Evolutionary conservation across 106 monocot species (phyloP).

Genomic region (Acanthochlamys bracteata): DNA sequence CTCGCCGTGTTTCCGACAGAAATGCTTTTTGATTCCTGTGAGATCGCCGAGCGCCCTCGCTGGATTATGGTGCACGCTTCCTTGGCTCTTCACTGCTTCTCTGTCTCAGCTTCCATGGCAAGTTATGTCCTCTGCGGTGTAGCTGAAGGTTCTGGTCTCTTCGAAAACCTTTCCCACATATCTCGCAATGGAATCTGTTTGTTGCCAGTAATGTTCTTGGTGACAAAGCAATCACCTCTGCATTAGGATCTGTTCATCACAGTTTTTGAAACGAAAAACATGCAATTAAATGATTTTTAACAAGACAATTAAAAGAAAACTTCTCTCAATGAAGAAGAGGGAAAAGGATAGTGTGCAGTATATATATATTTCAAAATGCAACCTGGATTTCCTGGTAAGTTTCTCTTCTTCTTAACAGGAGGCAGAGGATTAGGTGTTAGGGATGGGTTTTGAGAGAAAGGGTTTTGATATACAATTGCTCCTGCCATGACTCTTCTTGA

Average conservation of each 20-base stretch:
- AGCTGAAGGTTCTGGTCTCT: constrained; percentile 76
- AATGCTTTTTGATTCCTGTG: constrained; percentile 80
- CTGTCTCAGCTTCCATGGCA: constrained; percentile 77
- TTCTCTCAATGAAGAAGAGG: neutral
- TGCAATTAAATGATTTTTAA: neutral
- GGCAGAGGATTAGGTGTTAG: constrained; percentile 23
- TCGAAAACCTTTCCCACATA: constrained; percentile 76
- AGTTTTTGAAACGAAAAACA: neutral
- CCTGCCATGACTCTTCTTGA: constrained; percentile 20
- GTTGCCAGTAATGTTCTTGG: constrained; percentile 60
- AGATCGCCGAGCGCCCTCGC: constrained; percentile 67
- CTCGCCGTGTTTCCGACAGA: constrained; percentile 74
- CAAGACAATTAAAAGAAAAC: neutral
- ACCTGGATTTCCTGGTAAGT: constrained; percentile 84
- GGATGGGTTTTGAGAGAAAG: constrained; percentile 18
- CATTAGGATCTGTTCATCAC: constrained; percentile 46
- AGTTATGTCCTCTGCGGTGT: constrained; percentile 62
- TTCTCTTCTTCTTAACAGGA: constrained; percentile 63
- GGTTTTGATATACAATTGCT: constrained; percentile 5
- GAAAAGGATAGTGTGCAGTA: neutral
- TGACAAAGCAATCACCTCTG: constrained; percentile 66
- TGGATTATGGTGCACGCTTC: constrained; percentile 68
- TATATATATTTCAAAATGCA: neutral
- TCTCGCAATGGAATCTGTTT: constrained; percentile 70
- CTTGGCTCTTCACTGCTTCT: constrained; percentile 54